Base-by-base conservation (phyloP, 163 green algal species). In the Scenedesmus sp. region DNA sequence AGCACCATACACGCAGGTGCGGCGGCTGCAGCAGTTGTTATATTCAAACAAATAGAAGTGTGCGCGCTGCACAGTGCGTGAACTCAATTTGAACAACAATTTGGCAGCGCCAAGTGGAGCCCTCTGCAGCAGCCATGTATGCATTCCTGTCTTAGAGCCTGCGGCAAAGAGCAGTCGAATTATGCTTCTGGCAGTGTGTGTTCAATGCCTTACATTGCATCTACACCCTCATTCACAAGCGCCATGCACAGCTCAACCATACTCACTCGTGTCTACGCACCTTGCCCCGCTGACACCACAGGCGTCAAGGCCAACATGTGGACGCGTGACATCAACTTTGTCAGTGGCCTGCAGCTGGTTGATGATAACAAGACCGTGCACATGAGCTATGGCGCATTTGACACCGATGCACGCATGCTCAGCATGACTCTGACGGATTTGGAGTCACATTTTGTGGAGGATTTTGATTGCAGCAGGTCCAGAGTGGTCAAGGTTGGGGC, bases 321-420 rank as follows among this genome's bases (percentile, higher is more conserved):
- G 12, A 93, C 91, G 16, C 60, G 79, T 1, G 84, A 64, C 55
- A 86, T 95, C n/a, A 70, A 82, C 10, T 95, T 93, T 84, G 92
- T 94, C 34, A 81, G 84, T 23, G 94, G 94, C 13, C 74, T 95
- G 10, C 66, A 89, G 81, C 13, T 95, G 46, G 64, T 46, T 0
- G 18, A 23, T 1, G 84, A 34, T 7, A 62, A 91, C 13, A 62
- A 91, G 34, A 82, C 23, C 1, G 81, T 95, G 74, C 86, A 81
- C 62, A 86, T 95, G 18, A 92, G 76, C 34, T 95, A 95, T 64
- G 94, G 94, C 4, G 34, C 91, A 2, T 88, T 81, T 1, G 94
- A 95, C 66, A 52, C 57, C n/a, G 82, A 95, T 23, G 82, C 92
- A 6, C 88, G 94, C 3, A 60, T 95, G 23, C 70, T 93, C 62